These are phyloP conservation scores for Vigna reflexopilosa DNA, from an alignment of 306 rosid genomes.

Conservation along the genomic window DNA sequence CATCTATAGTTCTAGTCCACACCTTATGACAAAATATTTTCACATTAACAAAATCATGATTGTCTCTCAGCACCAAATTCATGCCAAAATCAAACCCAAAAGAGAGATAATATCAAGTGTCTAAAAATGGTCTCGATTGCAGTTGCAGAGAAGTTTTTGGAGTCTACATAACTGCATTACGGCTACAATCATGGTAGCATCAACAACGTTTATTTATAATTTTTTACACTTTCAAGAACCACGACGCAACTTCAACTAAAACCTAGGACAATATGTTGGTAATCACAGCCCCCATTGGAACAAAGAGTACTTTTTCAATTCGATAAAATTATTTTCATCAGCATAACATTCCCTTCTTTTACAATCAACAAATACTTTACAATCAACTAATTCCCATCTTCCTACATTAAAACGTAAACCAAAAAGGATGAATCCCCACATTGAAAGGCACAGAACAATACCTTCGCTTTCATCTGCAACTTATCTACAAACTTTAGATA, in stretches of 20 bases:
- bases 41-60: background rate
- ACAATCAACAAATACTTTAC: background rate
- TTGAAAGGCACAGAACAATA: slow-evolving; percentile 23
- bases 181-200: background rate
- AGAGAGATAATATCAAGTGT: background rate
- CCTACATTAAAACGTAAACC: background rate
- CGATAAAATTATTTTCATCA: background rate
- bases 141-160: background rate
- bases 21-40: background rate
- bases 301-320: background rate
- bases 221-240: background rate
- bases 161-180: background rate
- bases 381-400: slow-evolving; percentile 6
- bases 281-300: slow-evolving; percentile 7
- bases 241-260: background rate
- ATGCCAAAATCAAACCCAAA: slow-evolving; percentile 35
- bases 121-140: background rate
- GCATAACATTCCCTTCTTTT: background rate
- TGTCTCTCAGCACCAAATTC: slow-evolving; percentile 14
- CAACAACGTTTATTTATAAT: background rate
- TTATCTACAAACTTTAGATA: slow-evolving; percentile 65
- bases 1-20: background rate
- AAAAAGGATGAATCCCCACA: slow-evolving; percentile 18
- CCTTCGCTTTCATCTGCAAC: slow-evolving; percentile 80
- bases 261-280: background rate